These are phyloP conservation scores for Solioccasus polychromus DNA, from an alignment of 768 basidiomycete species.

Conservation along the genomic window DNA sequence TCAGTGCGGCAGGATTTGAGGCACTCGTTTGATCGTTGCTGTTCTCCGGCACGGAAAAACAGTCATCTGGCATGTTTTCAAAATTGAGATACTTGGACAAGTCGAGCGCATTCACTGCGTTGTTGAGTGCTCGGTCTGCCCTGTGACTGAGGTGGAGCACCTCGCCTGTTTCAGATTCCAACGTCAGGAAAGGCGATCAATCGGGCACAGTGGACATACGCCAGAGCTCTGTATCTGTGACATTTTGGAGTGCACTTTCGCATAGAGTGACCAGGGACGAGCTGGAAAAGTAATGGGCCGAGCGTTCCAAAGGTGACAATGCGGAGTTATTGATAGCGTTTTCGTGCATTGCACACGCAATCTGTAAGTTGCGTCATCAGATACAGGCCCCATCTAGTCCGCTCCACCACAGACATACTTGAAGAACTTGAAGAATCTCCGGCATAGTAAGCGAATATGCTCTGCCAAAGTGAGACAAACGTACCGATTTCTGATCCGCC, in stretches of 20 bases:
- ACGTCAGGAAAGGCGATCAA: conserved; percentile 1
- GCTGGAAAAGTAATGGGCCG: conserved; percentile 9
- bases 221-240: not conserved
- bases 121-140: conserved; percentile 2
- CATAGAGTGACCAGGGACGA: conserved; percentile 9
- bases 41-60: not conserved
- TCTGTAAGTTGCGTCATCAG: conserved; percentile 8
- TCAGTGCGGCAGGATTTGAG: not conserved
- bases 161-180: conserved; percentile 8
- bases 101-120: conserved; percentile 3
- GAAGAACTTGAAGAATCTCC: conserved; percentile 18
- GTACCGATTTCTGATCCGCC: conserved; percentile 15
- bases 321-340: conserved; percentile 14
- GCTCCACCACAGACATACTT: conserved; percentile 13
- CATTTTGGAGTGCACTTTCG: not conserved
- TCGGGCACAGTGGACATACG: conserved; percentile 9
- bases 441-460: conserved; percentile 1
- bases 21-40: not conserved
- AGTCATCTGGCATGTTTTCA: not conserved
- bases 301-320: conserved; percentile 6
- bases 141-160: not conserved
- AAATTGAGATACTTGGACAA: conserved; percentile 1
- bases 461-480: not conserved
- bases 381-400: not conserved
- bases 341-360: conserved; percentile 25